Conservation (phyloP, 129 eudicot species). For the Artemisia tridentata region DNA sequence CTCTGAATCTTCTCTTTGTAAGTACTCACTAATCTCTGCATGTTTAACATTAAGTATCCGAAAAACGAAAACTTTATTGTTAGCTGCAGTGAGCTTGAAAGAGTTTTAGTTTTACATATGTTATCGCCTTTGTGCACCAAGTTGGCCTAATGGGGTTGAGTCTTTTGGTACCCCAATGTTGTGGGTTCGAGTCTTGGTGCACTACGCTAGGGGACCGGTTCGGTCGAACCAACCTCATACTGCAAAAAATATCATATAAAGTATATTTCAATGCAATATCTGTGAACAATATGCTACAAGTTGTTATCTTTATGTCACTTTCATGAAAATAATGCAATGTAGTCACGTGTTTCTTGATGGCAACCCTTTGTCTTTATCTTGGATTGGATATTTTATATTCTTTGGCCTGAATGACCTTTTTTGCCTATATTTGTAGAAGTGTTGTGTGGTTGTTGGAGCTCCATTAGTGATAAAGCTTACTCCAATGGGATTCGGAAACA, state of each 20-base stretch:
- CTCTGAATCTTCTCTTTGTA: neutral
- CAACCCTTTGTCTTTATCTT: neutral
- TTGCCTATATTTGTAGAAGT: conserved; percentile 4
- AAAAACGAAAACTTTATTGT: too few relatives aligned
- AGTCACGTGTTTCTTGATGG: neutral
- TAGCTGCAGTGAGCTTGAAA: too few relatives aligned
- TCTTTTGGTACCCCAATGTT: neutral
- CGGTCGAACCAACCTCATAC: too few relatives aligned
- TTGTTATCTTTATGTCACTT: conserved; percentile 13
- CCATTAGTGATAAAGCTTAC: conserved; percentile 4
- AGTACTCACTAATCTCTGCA: conserved; percentile 6
- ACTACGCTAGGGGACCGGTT: neutral
- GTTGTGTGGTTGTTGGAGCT: neutral
- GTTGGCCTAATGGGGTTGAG: neutral
- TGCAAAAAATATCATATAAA: neutral
- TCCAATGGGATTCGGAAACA: conserved; percentile 7
- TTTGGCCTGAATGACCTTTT: conserved; percentile 24
- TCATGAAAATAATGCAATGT: neutral
- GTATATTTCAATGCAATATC: conserved; percentile 6
- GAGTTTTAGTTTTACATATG: too few relatives aligned
- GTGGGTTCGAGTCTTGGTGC: conserved; percentile 11
- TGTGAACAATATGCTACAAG: conserved; percentile 14
- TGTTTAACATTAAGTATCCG: neutral
- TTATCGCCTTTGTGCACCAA: neutral
- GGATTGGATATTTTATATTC: neutral